phyloP scores from a whole-genome alignment of 148 eudicot genomes.

The Gaultheria prostrata region DNA sequence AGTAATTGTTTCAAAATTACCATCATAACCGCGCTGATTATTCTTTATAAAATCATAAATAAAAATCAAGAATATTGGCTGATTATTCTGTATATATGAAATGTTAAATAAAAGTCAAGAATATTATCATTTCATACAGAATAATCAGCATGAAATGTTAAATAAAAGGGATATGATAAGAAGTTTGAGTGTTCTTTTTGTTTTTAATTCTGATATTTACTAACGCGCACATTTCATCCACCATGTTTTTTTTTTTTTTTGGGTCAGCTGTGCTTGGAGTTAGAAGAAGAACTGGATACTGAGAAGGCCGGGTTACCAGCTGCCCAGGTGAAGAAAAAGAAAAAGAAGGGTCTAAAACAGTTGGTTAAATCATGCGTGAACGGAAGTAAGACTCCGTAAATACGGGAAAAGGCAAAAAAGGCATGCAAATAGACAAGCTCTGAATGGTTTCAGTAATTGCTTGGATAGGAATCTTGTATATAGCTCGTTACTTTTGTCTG shows the following conservation, averaged over 20 bases:
- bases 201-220: neutral
- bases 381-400: neutral
- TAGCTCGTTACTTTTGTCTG: neutral
- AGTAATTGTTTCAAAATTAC: too few species aligned
- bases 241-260: neutral
- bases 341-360: slow-evolving; percentile 32
- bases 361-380: slow-evolving; percentile 34
- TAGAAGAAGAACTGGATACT: slow-evolving; percentile 41
- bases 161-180: too few species aligned
- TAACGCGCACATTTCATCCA: neutral
- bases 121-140: too few species aligned
- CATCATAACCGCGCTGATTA: too few species aligned
- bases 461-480: neutral
- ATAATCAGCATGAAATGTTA: too few species aligned
- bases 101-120: too few species aligned
- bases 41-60: too few species aligned
- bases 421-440: neutral
- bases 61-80: too few species aligned
- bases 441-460: neutral
- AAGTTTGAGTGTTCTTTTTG: neutral
- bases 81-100: too few species aligned
- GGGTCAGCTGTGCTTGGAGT: slow-evolving; percentile 41
- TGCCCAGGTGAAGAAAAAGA: slow-evolving; percentile 16
- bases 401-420: neutral
- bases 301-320: slow-evolving; percentile 30